Evolutionary conservation across 2,329 filamentous ascomycete genomes (phyloP), one percentile per base, ranked within the genome.

Genomic region (Talaromyces verruculosus): DNA sequence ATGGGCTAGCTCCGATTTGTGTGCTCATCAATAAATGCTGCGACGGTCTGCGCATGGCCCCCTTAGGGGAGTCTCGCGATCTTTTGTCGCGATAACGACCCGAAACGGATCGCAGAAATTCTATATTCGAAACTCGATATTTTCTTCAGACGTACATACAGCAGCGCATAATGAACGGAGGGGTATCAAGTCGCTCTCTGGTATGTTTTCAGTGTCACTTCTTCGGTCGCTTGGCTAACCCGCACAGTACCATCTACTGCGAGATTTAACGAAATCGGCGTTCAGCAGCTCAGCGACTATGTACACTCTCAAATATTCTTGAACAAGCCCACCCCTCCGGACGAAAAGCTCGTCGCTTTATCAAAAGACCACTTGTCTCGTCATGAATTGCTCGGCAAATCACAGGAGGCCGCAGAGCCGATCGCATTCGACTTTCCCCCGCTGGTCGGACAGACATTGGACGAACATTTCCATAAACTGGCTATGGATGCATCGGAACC

Each of bases 391-490:
- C 84, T 93, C 15, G 95, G 92, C 43, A 98, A 97, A 83, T 96
- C 93, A 69, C 92, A 91, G 72, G 93, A 96, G 77, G 87, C 86
- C 51, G 71, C 83, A 33, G 80, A 84, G 0, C 92, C 95, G 0
- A 89, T 99, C 73, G 91, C 88, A 11, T 97, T 99, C 76, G 89
- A 97, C 72, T 81, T 98, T 3, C 95, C 95, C 0, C 78, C 83
- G 1, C 84, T 99, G 1, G 89, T 93, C 67, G 95, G 95, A 15
- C 76, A 85, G 35, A 92, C 90, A 0, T 83, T 99, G 11, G 95
- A 99, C 76, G 93, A 98, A 76, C 96, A 99, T 79, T 99, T 99
- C 74, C 84, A 92, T 80, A 93, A 88, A 75, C 85, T 99, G 10
- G 96, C 94, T 28, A 84, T 90, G 75, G 92, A 97, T 76, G 89